Evolutionary conservation across 257 asterid genomes (phyloP).

Genomic region (Solanum pennellii): DNA sequence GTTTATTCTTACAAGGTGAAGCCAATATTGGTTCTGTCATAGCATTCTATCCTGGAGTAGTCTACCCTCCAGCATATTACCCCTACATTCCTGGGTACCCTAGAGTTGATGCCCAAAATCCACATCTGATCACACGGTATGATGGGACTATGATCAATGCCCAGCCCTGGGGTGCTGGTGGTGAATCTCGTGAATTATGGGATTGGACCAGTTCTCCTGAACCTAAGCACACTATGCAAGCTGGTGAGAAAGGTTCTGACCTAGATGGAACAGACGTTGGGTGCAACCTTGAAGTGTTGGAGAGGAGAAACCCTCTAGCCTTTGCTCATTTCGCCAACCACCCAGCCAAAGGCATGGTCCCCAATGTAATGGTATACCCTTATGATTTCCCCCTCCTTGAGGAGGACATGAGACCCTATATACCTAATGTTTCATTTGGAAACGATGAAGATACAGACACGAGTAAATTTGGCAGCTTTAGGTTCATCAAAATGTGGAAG

Average conservation of each 20-base stretch:
- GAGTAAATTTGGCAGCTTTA: conserved; percentile 68
- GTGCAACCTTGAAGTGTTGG: conserved; percentile 42
- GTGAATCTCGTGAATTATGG: conserved; percentile 67
- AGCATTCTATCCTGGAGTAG: conserved; percentile 84
- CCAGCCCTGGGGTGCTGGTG: conserved; percentile 92
- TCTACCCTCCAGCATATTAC: conserved; percentile 75
- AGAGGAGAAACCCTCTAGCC: conserved; percentile 83
- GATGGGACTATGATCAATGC: conserved; percentile 86
- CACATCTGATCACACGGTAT: conserved; percentile 78
- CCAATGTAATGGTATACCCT: conserved; percentile 82
- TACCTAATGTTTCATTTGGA: conserved; percentile 78
- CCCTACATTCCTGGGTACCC: conserved; percentile 85
- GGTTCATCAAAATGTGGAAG: conserved; percentile 86
- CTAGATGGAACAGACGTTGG: conserved; percentile 27
- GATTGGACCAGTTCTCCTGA: conserved; percentile 22
- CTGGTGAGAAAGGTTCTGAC: conserved; percentile 43
- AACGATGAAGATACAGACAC: conserved; percentile 41
- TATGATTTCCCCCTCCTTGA: conserved; percentile 69
- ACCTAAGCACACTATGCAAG: conserved; percentile 8
- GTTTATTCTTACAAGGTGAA: conserved; percentile 72
- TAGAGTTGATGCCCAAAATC: conserved; percentile 61
- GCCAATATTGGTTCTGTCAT: conserved; percentile 69
- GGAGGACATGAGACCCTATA: conserved; percentile 54
- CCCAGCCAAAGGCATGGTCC: conserved; percentile 50
- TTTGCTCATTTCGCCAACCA: conserved; percentile 88